Conservation (phyloP, 2,329 filamentous ascomycete species). For the Trichoderma simmonsii region DNA sequence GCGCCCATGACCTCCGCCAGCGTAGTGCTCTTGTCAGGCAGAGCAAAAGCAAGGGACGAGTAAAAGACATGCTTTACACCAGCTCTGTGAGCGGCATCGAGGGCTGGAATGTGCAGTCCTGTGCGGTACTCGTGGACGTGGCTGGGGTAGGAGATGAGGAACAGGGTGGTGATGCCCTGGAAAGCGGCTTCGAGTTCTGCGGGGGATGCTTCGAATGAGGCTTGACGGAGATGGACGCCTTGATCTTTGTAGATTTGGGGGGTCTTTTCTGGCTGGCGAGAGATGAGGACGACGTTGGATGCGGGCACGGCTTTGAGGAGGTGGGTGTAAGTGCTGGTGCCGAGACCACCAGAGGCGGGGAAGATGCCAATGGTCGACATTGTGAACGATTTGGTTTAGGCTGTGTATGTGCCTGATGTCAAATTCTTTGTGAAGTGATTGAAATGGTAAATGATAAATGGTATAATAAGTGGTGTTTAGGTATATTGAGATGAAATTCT, state of each 20-base stretch:
- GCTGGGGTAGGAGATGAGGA: conserved; percentile 12
- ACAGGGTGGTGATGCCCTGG: neutral
- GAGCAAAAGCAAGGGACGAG: conserved; percentile 6
- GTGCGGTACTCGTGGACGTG: conserved; percentile 2
- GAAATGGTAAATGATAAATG: too few relatives aligned
- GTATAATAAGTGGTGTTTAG: neutral
- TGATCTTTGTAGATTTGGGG: neutral
- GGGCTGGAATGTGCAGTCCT: neutral
- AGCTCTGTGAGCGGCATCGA: conserved; percentile 2
- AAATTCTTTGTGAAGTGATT: neutral
- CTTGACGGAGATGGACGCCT: neutral
- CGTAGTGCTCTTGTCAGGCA: neutral
- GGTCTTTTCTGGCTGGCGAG: neutral
- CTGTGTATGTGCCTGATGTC: neutral
- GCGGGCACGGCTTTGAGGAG: neutral
- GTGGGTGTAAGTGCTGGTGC: conserved; percentile 14
- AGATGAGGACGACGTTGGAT: conserved; percentile 5
- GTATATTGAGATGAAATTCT: neutral
- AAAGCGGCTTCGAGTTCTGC: neutral
- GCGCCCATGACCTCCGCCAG: conserved; percentile 10
- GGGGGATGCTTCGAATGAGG: neutral
- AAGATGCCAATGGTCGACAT: conserved; percentile 11
- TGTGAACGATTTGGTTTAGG: too few relatives aligned
- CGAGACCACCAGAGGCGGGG: conserved; percentile 12
- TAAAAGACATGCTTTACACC: conserved; percentile 12